Evolutionary conservation across 306 rosid genomes (phyloP), one percentile per base, ranked within the genome.

Genomic region (Cucumis sativus): DNA sequence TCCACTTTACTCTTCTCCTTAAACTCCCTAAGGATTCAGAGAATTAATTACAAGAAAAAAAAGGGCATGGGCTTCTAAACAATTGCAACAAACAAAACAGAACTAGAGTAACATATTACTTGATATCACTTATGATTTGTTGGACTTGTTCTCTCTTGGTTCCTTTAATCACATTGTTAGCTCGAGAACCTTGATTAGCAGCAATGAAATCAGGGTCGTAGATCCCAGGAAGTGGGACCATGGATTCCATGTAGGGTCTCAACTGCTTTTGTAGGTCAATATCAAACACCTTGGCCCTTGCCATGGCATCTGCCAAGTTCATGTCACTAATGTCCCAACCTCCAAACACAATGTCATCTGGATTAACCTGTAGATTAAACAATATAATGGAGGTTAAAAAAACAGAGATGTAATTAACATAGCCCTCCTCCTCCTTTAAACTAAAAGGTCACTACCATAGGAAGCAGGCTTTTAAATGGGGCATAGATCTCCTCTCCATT

Each of bases 221-320:
- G 84, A 92, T 89, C 51, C 99, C 99, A 21, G 99, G 99, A 54
- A 95, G 97, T 77, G 99, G 97, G 82, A 90, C 87, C 97, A 90
- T 88, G 76, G 97, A 89, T 83, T 95, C 99, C 99, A 92, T 95
- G 85, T 90, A 88, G 55, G 99, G 96, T 88, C 97, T 90, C 56
- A 95, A 83, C 62, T 95, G 99, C 89, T 95, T 95, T 83, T 95
- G 99, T 83, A 95, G 84, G 82, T 95, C 99, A 40, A 95, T 95
- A 88, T 92, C 99, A 47, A 95, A 86, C 10, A 95, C 99, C 88
- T 77, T 89, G 49, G 96, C 99, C 85, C 99, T 89, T 4, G 86
- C 97, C 97, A 95, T 89, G 40, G 97, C 91, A 82, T 95, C 99
- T 9, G 97, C 99, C 45, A 95, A 79, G 85, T 92, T 95, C 99